Conservation (phyloP, 352 stramenopile genomes). For the Pythium rishiriense region DNA sequence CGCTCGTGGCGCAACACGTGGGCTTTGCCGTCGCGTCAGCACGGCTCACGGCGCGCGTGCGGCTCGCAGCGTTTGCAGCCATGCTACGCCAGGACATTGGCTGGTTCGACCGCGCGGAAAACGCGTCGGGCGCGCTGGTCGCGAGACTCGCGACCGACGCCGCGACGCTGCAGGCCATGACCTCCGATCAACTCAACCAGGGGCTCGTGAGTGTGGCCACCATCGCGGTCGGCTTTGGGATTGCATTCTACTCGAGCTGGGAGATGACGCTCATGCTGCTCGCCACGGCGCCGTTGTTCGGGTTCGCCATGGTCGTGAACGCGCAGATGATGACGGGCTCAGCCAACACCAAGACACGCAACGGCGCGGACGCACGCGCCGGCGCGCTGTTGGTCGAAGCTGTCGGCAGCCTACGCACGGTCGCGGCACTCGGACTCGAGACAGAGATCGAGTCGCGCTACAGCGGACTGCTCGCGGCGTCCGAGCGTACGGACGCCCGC, state of each 20-base stretch:
- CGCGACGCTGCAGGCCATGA: too few species aligned
- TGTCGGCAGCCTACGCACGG: constrained; percentile 41
- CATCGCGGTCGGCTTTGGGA: too few species aligned
- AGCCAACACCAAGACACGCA: neutral
- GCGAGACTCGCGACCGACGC: constrained; percentile 50
- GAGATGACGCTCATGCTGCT: too few species aligned
- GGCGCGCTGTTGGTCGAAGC: constrained; percentile 38
- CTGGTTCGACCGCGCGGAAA: constrained; percentile 42
- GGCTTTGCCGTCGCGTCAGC: constrained; percentile 49
- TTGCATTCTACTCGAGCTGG: too few species aligned
- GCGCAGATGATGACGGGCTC: too few species aligned
- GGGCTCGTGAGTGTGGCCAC: constrained; percentile 29
- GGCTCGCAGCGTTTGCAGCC: constrained; percentile 47
- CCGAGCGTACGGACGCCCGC: too few species aligned
- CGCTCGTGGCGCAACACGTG: constrained; percentile 23
- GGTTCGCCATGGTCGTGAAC: too few species aligned
- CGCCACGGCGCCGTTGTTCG: too few species aligned
- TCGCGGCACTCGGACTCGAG: constrained; percentile 41
- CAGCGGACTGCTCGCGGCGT: constrained; percentile 9
- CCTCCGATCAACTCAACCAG: constrained; percentile 41
- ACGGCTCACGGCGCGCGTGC: constrained; percentile 46
- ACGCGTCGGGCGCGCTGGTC: constrained; percentile 38
- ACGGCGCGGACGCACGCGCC: neutral
- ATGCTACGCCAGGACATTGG: constrained; percentile 48
- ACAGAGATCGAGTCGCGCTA: constrained; percentile 6